Evolutionary conservation across 306 rosid genomes (phyloP).

Genomic region (Rubus idaeus): DNA sequence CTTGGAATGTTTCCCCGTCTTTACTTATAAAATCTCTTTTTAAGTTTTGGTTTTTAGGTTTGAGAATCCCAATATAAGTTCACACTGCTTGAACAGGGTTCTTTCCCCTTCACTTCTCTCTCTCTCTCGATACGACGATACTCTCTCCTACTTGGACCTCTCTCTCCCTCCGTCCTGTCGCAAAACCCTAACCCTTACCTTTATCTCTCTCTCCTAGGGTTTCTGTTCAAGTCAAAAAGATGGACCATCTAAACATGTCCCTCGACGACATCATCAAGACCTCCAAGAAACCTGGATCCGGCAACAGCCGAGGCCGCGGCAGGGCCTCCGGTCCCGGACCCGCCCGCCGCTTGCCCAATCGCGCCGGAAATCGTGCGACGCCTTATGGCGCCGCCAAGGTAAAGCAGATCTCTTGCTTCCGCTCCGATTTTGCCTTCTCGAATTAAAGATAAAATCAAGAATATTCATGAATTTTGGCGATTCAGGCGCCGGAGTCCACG

Average conservation of each 20-base stretch:
- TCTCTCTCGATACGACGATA: neutral
- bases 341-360: slow-evolving; percentile 73
- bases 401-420: slow-evolving; percentile 17
- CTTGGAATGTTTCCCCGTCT: accelerated
- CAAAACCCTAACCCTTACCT: neutral
- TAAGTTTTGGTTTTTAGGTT: neutral
- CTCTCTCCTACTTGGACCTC: too few species aligned
- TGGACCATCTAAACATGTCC: slow-evolving; percentile 77
- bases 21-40: accelerated
- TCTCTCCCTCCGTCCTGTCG: neutral
- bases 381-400: slow-evolving; percentile 71
- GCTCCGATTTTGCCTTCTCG: slow-evolving; percentile 22
- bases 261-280: slow-evolving; percentile 86
- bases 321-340: slow-evolving; percentile 76
- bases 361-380: slow-evolving; percentile 55
- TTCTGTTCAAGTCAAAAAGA: slow-evolving; percentile 31
- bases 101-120: neutral
- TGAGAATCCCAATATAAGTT: neutral
- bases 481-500: slow-evolving; percentile 83
- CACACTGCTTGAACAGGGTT: neutral
- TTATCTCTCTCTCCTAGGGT: slow-evolving; percentile 20
- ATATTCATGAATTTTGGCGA: slow-evolving; percentile 21
- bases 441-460: neutral
- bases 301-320: slow-evolving; percentile 44
- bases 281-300: slow-evolving; percentile 83